Evolutionary conservation across 2,329 filamentous ascomycete genomes (phyloP), one percentile per base, ranked within the genome.

Genomic region (Beauveria rudraprayagi): DNA sequence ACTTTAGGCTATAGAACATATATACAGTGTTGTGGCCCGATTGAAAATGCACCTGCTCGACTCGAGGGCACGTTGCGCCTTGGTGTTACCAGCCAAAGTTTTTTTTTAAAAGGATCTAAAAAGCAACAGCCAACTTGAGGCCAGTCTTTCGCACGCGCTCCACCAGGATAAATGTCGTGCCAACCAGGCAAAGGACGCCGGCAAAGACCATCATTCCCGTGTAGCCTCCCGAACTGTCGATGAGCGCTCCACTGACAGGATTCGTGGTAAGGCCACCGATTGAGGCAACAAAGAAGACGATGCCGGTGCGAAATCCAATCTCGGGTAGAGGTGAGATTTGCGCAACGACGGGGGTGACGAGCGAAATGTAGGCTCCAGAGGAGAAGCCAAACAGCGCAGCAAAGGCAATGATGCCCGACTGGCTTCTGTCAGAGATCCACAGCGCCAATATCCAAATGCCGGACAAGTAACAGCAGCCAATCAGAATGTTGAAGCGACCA

Each of bases 201-300:
- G 69, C 64, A 56, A 77, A 77, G 3, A 76, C 63, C 65, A 77
- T 77, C 41, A 75, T 66, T 3, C 71, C 72, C 0, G 68, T 51
- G 68, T 71, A 76, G 6, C 70, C 70, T 5, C 68, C 62, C 0
- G 68, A 63, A 1, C 51, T 62, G 0, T 70, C 65, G 2, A 76
- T 55, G 51, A 77, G 75, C 0, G 77, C 76, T 0, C 83, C 83
- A 0, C 75, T 80, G 64, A 86, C 84, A 0, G 84, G 84, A 60
- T 76, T 82, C 0, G 83, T 80, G 2, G 80, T 79, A 17, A 88
- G 71, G 2, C 82, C 83, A 0, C 80, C 80, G 41, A 88, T 71
- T 2, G 80, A 78, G 17, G 80, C 74, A n/a, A 83, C 69, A 3
- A 80, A 78, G 67, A 86, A 86, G 5, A 72, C 64, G 0, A 75